These are phyloP conservation scores for Chaetomium tenue DNA, from an alignment of 495 filamentous ascomycete species.

Conservation along the genomic window DNA sequence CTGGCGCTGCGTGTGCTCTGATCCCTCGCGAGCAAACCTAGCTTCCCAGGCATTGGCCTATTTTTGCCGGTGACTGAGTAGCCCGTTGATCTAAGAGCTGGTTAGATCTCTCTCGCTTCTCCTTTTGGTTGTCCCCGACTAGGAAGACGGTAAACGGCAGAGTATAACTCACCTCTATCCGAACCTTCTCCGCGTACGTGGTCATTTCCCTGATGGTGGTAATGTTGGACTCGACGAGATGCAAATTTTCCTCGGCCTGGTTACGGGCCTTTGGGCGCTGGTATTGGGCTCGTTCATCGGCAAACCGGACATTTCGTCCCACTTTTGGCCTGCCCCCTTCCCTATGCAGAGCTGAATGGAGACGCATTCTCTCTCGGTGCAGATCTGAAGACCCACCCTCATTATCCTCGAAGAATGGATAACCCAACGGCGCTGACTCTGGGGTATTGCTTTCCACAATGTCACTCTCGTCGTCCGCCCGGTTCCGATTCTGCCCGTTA, in stretches of 20 bases:
- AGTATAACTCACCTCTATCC: slow-evolving; percentile 6
- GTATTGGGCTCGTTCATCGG: not conserved
- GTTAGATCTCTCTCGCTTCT: not conserved
- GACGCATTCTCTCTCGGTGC: not conserved
- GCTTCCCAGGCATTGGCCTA: slow-evolving; percentile 17
- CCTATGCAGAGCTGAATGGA: not conserved
- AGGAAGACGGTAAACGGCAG: not conserved
- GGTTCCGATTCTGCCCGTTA: not conserved
- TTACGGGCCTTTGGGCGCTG: not conserved
- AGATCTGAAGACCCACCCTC: not conserved
- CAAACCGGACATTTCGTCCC: slow-evolving; percentile 4
- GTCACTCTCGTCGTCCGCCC: slow-evolving; percentile 10
- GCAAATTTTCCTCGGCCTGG: slow-evolving; percentile 4
- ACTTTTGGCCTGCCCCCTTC: not conserved
- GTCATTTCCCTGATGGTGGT: slow-evolving; percentile 8
- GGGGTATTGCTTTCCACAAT: not conserved
- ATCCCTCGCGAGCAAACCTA: slow-evolving; percentile 15
- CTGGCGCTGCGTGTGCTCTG: slow-evolving; percentile 16
- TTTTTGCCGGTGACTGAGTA: slow-evolving; percentile 13
- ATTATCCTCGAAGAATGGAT: not conserved
- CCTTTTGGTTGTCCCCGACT: not conserved
- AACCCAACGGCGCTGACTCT: not conserved
- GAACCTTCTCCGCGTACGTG: slow-evolving; percentile 7
- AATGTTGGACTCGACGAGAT: slow-evolving; percentile 7
- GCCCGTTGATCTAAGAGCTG: not conserved